Conservation (phyloP, 257 asterid genomes). For the Solanum sitiens region DNA sequence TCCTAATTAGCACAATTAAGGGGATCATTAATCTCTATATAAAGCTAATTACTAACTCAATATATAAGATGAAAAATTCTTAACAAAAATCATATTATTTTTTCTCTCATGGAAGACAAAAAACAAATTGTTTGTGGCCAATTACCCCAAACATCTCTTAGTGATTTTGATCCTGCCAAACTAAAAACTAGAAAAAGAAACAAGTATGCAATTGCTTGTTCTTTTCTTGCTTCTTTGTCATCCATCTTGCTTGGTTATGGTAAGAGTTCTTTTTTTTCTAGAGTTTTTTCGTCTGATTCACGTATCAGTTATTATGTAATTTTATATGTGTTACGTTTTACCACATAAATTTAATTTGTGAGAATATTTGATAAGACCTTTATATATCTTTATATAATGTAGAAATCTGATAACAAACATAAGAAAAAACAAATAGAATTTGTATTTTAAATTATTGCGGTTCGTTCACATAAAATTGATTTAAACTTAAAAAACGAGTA, state of each 20-base stretch:
- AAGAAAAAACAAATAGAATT: background rate
- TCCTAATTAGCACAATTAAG: background rate
- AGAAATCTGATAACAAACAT: background rate
- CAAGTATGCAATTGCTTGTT: conserved; percentile 28
- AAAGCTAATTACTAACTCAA: background rate
- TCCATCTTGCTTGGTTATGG: conserved; percentile 39
- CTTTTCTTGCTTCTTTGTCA: conserved; percentile 28
- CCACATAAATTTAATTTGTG: background rate
- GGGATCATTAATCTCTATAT: background rate
- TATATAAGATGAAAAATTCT: background rate
- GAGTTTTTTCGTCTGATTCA: background rate
- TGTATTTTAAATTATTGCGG: background rate
- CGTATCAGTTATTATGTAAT: background rate
- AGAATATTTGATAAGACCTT: background rate
- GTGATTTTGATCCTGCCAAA: conserved; percentile 12
- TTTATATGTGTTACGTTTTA: background rate
- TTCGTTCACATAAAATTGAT: background rate
- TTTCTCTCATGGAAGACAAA: conserved; percentile 3
- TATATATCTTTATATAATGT: background rate
- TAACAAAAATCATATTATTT: background rate
- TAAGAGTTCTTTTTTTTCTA: background rate
- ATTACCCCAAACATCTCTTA: background rate
- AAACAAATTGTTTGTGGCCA: background rate
- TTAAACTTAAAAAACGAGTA: background rate
- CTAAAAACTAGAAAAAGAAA: conserved; percentile 11